Evolutionary conservation across 1,139 yeast species (phyloP).

Genomic region (Nakaseomyces sp.): DNA sequence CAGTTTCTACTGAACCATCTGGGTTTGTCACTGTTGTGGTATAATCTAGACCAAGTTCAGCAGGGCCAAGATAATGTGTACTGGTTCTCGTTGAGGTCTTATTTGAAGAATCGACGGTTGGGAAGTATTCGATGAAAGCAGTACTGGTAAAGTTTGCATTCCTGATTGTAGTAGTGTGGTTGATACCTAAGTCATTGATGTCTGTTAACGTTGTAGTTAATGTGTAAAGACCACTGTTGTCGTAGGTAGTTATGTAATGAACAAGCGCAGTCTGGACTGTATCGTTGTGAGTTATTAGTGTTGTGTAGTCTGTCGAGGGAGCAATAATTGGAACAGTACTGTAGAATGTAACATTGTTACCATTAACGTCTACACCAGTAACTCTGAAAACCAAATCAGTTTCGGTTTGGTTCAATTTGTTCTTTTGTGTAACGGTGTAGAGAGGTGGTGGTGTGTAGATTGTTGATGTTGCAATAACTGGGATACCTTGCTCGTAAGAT

Average conservation of each 20-base stretch:
- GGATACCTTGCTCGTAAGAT: not conserved
- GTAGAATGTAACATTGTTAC: not conserved
- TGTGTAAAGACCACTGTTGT: not conserved
- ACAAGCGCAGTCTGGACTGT: not conserved
- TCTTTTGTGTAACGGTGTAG: not conserved
- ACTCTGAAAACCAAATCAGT: slow-evolving; percentile 2
- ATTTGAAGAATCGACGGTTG: not conserved
- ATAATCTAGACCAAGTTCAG: no score
- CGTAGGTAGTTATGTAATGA: not conserved
- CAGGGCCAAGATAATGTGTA: no score
- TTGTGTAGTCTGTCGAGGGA: not conserved
- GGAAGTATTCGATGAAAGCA: not conserved
- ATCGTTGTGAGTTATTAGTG: not conserved
- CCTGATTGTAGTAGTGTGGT: not conserved
- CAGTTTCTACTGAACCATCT: no score
- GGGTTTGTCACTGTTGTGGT: not conserved
- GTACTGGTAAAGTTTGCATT: not conserved
- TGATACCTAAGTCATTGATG: not conserved
- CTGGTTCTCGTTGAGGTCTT: no score
- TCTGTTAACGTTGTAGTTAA: not conserved
- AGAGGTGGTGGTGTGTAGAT: not conserved
- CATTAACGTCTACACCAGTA: slow-evolving; percentile 3
- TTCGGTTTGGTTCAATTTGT: not conserved
- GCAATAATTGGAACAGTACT: not conserved
- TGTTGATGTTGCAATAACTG: slow-evolving; percentile 3